Evolutionary conservation across 2,329 filamentous ascomycete genomes (phyloP).

Genomic region (Penicillium sp.): DNA sequence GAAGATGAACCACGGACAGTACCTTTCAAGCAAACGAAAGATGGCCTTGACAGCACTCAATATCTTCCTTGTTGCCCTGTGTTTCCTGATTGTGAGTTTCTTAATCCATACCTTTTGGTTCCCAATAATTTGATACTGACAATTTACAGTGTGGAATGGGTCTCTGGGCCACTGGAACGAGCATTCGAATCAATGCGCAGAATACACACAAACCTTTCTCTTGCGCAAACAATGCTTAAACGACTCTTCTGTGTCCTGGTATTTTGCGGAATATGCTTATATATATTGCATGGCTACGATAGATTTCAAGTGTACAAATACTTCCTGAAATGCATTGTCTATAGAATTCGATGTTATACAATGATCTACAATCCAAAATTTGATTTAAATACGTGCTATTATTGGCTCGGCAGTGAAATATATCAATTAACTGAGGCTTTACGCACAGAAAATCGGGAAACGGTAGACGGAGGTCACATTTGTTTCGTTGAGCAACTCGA

Average conservation of each 20-base stretch:
- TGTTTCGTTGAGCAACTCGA: no score
- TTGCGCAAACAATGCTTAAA: neutral
- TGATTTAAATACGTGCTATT: no score
- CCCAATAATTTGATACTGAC: neutral
- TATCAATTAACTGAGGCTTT: no score
- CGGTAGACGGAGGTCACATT: no score
- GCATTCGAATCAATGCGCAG: neutral
- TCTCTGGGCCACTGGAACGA: conserved; percentile 23
- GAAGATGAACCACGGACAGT: conserved; percentile 33
- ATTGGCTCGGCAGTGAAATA: no score
- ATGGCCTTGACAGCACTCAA: conserved; percentile 1
- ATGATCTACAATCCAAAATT: neutral
- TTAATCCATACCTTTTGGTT: no score
- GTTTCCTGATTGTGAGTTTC: neutral
- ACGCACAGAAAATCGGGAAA: no score
- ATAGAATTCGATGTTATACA: neutral
- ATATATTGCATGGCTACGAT: neutral
- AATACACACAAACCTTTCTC: neutral
- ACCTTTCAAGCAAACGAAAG: conserved; percentile 10
- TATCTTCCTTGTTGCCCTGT: neutral
- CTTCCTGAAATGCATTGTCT: neutral
- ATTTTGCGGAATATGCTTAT: neutral
- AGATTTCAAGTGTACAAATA: neutral
- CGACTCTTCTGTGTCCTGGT: neutral
- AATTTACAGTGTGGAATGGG: conserved; percentile 23